phyloP scores from a whole-genome alignment of 495 filamentous ascomycete genomes.

The Podospora anserina region DNA sequence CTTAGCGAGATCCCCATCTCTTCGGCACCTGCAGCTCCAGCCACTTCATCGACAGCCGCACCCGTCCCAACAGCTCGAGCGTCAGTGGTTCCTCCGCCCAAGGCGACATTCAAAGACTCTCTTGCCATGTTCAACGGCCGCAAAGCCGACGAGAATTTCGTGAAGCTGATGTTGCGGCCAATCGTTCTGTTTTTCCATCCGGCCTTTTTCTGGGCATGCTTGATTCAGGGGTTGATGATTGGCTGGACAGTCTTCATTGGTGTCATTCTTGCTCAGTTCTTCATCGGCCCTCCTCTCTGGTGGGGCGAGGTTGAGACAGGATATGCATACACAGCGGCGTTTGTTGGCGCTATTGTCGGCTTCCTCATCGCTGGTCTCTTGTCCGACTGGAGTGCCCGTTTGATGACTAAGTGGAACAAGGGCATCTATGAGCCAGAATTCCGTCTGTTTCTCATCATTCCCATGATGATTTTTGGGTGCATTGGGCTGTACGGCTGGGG shows the following conservation, averaged over 20 bases:
- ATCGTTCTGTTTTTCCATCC: slow-evolving; percentile 71
- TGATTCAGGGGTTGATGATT: slow-evolving; percentile 87
- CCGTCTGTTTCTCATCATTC: slow-evolving; percentile 73
- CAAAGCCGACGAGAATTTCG: slow-evolving; percentile 62
- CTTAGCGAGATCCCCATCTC: background rate
- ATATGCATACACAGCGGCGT: slow-evolving; percentile 85
- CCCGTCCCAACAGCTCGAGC: background rate
- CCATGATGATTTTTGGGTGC: slow-evolving; percentile 73
- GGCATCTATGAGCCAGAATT: slow-evolving; percentile 93
- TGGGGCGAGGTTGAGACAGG: slow-evolving; percentile 80
- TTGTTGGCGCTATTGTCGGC: slow-evolving; percentile 77
- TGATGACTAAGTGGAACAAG: slow-evolving; percentile 68
- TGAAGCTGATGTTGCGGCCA: slow-evolving; percentile 61
- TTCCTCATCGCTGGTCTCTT: slow-evolving; percentile 70
- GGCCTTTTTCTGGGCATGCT: slow-evolving; percentile 81
- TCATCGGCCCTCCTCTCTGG: slow-evolving; percentile 73
- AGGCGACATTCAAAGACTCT: background rate
- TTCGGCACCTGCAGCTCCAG: background rate
- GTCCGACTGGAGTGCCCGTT: slow-evolving; percentile 67
- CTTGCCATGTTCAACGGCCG: slow-evolving; percentile 76
- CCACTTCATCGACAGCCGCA: background rate
- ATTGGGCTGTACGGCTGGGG: slow-evolving; percentile 85
- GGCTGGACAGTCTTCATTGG: slow-evolving; percentile 96
- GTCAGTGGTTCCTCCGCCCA: background rate
- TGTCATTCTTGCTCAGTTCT: slow-evolving; percentile 78